Evolutionary conservation across 2,329 filamentous ascomycete species (phyloP), one percentile per base, ranked within the genome.

Genomic region (Ophiostoma sp.): DNA sequence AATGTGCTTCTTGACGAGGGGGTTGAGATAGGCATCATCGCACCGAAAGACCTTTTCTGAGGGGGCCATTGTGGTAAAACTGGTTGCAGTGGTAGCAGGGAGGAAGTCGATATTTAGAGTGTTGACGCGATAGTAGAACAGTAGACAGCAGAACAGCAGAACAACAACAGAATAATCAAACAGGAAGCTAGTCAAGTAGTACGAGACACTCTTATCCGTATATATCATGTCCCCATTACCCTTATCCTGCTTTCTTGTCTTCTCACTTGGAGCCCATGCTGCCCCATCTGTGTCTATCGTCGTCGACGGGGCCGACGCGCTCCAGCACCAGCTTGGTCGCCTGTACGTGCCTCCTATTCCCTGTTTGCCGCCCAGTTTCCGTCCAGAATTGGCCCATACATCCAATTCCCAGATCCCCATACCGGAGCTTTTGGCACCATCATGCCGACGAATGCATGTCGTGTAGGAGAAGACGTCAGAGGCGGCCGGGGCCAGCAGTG

Each of bases 1-100:
- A 15, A 73, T 70, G 44, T 73, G 68, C 8, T 69, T 54, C 57
- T 73, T 73, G 72, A 73, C 57, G 54, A 67, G 54, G 3, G 72
- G 72, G 52, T 69, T 64, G 31, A 73, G 68, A n/a, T 71, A 6
- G 13, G 54, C 64, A 31, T 72, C 70, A 57, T 73, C 72, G 54
- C 72, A 67, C 65, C 64, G 31, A 44, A 72, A 73, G 4, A 35
- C n/a, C 64, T 73, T 73, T 52, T 52, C 33, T 15, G 54, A 67
- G 6, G 67, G 60, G 17, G 60, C 60, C 72, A 72, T 72, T 11
- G 44, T 62, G 52, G 27, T 10, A 27, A 44, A 27, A 17, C 4
- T 23, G 10, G 35, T n/a, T 35, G 48, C 11, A 7, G 23, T 27
- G 52, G n/a, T 54, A 10, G 54, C 13, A 11, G 31, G 57, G 35